Evolutionary conservation across 768 basidiomycete species (phyloP), one percentile per base, ranked within the genome.

Genomic region (Suillus placidus): DNA sequence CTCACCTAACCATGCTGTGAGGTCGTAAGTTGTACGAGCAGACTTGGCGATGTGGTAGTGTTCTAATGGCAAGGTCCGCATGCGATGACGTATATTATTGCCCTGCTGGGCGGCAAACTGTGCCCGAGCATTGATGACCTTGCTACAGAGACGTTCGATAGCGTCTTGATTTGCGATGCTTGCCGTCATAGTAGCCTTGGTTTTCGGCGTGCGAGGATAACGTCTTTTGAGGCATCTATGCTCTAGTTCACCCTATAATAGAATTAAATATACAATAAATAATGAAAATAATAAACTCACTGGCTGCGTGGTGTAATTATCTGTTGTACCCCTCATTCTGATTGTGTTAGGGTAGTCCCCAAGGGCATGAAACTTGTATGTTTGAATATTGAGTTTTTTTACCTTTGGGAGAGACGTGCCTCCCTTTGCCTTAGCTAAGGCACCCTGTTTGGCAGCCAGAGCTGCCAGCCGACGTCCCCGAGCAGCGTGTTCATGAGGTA

Each of bases 141-240:
- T 62, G 67, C 58, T 47, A 66, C 74, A 32, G 37, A 61, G 13
- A 62, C 69, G 18, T 64, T 71, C 61, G 34, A 72, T 67, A 5
- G 64, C 57, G 30, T 72, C 64, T 14, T 68, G 70, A 13, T 64
- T 49, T 1, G 74, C 72, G 51, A 83, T 79, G 20, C 57, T 81
- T 76, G 1, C 60, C 6, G 0, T 54, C 42, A 18, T 68, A 62
- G 34, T 74, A 3, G 23, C 30, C 2, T 63, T 60, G 4, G 69
- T 73, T 64, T 81, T 81, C 64, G 79, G 79, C 0, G 80, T 80
- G 1, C 71, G 58, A 0, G 62, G 69, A 61, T 82, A 84, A 37
- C 76, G 65, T 1, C 69, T 69, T 67, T 84, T 84, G 30, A 79
- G 68, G 0, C 60, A 68, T 0, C 74, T 64, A 58, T 83, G 81